Conservation (phyloP, 106 monocot genomes). For the Dendrobium catenatum region DNA sequence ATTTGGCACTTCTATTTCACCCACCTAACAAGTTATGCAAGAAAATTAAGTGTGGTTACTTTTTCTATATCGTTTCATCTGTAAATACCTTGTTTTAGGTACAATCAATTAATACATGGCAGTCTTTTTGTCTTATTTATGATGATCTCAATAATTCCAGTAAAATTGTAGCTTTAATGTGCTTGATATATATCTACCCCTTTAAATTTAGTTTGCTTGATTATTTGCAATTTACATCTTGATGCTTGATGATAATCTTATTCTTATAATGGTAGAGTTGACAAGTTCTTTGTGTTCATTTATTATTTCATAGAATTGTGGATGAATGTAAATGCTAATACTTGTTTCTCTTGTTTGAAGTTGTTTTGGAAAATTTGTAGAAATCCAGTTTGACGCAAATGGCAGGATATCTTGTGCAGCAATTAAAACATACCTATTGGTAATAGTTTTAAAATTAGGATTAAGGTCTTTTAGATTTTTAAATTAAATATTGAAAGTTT, state of each 20-base stretch:
- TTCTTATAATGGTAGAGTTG: background rate
- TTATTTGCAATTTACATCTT: background rate
- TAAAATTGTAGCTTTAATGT: background rate
- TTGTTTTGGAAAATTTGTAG: constrained; percentile 95
- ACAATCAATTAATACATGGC: no score
- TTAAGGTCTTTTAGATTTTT: no score
- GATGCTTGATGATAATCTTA: background rate
- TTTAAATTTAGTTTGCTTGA: background rate
- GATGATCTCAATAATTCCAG: background rate
- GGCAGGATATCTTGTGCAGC: constrained; percentile 95
- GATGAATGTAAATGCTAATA: background rate
- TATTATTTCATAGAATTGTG: background rate
- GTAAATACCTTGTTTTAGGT: no score
- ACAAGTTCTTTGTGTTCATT: background rate
- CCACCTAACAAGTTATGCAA: no score
- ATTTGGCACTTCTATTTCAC: no score
- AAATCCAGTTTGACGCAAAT: constrained; percentile 79
- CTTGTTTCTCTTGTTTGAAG: constrained; percentile 24
- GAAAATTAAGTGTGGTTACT: no score
- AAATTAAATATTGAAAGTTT: no score
- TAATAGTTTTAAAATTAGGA: no score
- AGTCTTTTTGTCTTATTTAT: background rate
- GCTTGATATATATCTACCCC: background rate
- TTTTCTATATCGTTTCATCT: no score
- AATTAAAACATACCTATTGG: constrained; percentile 83